These are phyloP conservation scores for Syzygium oleosum DNA, from an alignment of 345 rosid species.

Conservation along the genomic window DNA sequence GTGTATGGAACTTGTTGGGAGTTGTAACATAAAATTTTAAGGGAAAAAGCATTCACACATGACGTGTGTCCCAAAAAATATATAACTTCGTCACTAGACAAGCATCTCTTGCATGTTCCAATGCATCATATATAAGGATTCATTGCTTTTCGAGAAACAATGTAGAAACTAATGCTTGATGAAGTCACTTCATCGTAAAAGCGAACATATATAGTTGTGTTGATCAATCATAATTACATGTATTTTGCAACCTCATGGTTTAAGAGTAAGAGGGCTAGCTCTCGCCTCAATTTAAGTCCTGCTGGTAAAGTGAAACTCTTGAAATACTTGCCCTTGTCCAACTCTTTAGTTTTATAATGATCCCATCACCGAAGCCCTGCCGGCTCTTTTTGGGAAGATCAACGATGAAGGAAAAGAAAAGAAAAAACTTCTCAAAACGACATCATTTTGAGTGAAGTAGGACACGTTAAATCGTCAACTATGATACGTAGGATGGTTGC, in stretches of 20 bases:
- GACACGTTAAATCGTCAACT: rapidly evolving
- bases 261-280: background rate
- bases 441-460: background rate
- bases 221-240: background rate
- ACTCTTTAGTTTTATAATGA: background rate
- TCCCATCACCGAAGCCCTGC: background rate
- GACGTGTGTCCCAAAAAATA: background rate
- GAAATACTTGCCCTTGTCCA: background rate
- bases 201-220: background rate
- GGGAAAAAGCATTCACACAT: background rate
- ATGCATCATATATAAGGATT: background rate
- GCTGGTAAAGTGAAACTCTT: background rate
- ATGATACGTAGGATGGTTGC: background rate
- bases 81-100: background rate
- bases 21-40: background rate
- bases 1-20: background rate
- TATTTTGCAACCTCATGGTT: background rate
- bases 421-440: background rate
- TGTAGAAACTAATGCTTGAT: background rate
- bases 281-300: background rate
- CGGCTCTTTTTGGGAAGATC: background rate
- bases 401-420: background rate
- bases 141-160: background rate
- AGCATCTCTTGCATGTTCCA: background rate
- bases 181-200: background rate